Evolutionary conservation across 192 early-diverging fungal genomes (phyloP), one percentile per base, ranked within the genome.

Genomic region (Entophlyctis luteolus): DNA sequence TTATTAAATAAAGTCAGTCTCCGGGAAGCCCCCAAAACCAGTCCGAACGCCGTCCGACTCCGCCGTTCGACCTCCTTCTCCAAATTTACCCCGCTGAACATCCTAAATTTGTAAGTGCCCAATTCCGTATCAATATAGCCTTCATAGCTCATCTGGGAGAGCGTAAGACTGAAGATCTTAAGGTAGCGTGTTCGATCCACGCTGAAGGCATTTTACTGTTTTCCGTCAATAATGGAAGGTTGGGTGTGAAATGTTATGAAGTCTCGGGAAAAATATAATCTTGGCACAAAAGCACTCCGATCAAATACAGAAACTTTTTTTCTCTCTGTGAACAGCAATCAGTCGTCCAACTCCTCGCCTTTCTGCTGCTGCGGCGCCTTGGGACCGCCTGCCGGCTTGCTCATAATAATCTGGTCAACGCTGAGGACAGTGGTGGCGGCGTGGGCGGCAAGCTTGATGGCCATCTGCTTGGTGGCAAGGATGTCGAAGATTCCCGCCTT

Each of bases 341-440:
- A 47, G 12, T 68, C 60, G 35, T 58, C 67, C 34, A 36, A 20
- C 23, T 46, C 67, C 57, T 47, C 59, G 32, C 57, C 46, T 47
- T 25, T n/a, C 27, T 32, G 2, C 37, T 60, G 45, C 33, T 58
- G 57, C 29, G 55, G 45, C 68, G 89, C 77, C 56, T 84, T 77
- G 83, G 89, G 96, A 5, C 96, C 96, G 57, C 96, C 96, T 20
- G 96, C 94, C 39, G 89, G 91, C 81, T 96, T 96, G 57, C 90
- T 91, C 96, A 98, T 98, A 79, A 98, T 95, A 73, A 98, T 93
- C 82, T 97, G 95, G 81, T 98, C 96, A 47, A 98, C 93, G 76
- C 93, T 88, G 57, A 98, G 82, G 22, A 98, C 86, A 0, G 96
- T 98, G 62, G 94, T 77, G 16, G 95, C 95, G 16, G 92, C 88